Base-by-base conservation (phyloP, 805 yeast genomes). In the Clavispora carvajalis region DNA sequence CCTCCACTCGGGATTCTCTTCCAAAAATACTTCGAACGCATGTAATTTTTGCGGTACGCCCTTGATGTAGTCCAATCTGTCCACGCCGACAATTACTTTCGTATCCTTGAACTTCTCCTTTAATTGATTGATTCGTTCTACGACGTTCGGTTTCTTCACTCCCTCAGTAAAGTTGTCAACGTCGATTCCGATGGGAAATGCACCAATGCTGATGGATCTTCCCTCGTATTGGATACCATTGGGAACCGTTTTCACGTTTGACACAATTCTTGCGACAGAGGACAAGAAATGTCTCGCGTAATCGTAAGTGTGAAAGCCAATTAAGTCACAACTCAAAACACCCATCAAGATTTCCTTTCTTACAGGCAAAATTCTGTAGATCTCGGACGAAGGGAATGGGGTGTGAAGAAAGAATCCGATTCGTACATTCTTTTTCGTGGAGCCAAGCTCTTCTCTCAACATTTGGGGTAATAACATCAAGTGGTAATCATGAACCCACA, bases 301-400 rank as follows among this genome's bases (percentile, higher is more conserved):
- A 62, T 93, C 99, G 62, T 93, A 95, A n/a, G 99, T 93, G 62
- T 93, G 99, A 75, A 93, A 93, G 0, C 99, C 99, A 56, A 93
- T 80, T 54, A 95, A 73, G 59, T 93, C 95, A 66, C 98, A 91
- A 53, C 93, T 83, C 57, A 93, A 69, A 2, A 93, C 95, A 41
- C 99, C 99, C 46, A 77, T 78, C 52, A 93, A 68, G 38, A 93
- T 88, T 61, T 95, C 98, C 52, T 82, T 80, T 63, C 99, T 76
- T 12, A 95, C 99, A 0, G 99, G 99, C 53, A 93, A 70, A 41
- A 95, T 90, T 58, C 99, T 74, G 67, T 93, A 93, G 46, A 93
- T 91, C 59, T 93, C 99, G 41, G 95, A 82, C 9, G 96, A 85
- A 11, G 99, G 99, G 77, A 93, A 93, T 1, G 99, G 99, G 0